Base-by-base conservation (phyloP, 495 filamentous ascomycete species). In the Penicillium ucsense region DNA sequence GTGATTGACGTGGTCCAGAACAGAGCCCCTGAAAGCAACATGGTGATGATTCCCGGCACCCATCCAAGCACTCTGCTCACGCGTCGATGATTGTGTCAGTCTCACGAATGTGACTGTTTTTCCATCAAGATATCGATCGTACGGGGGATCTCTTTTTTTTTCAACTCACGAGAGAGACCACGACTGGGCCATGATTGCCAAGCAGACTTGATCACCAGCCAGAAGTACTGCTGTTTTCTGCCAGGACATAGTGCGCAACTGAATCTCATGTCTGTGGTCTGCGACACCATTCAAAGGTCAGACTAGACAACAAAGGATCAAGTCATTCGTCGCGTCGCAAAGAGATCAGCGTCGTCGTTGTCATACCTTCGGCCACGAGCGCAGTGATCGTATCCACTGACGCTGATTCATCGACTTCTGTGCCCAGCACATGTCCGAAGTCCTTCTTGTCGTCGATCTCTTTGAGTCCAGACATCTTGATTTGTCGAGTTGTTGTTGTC, bases 131-230 rank as follows among this genome's bases (percentile, higher is more conserved):
- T 20, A 20, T 20, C 20, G 20, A 20, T 20, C 2, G 20, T 20
- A 20, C 20, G 20, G 20, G 20, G 20, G 20, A 20, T 20, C 20
- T 1, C n/a, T 20, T 20, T 20, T 20, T 12, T 1, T 30, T 31
- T n/a, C 2, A 8, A 59, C 64, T 54, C 49, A 70, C 65, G 65
- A 70, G 38, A 73, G 60, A 40, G 68, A 71, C 70, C 68, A 74
- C 3, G 65, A 63, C 53, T 74, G 70, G 12, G 70, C 67, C 70
- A 71, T 74, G 43, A 74, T 72, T n/a, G 70, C 70, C 46, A 74
- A 45, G 43, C 70, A 74, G 47, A 74, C 70, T 50, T 74, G 68
- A 3, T 74, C 70, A 8, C 70, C 70, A 1, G 62, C 63, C 4
- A 74, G 61, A 33, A 74, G 43, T 51, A 62, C 68, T 5, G 70